Percentiles rank a stretch among this genome's conserved stretches.
These are phyloP conservation scores for Hypocreales sp. DNA, from an alignment of 2,329 filamentous ascomycete species.

Conservation along the genomic window DNA sequence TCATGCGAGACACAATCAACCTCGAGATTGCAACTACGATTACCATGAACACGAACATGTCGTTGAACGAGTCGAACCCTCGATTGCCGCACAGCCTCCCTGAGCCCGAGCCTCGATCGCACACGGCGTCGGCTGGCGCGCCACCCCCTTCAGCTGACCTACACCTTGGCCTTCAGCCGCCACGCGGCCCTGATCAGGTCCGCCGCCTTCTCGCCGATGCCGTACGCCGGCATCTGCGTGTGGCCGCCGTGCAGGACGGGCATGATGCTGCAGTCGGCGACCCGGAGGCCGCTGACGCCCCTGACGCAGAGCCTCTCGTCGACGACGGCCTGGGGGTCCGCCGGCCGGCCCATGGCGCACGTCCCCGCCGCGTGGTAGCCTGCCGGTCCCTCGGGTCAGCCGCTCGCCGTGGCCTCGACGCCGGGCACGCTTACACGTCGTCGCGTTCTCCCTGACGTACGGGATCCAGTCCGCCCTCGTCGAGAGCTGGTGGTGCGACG, in stretches of 20 bases:
- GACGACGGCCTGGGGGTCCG: slow-evolving; percentile 20
- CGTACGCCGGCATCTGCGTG: slow-evolving; percentile 35
- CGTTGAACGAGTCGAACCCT: too few species aligned
- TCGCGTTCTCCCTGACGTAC: slow-evolving; percentile 41
- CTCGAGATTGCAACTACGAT: too few species aligned
- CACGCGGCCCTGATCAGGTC: slow-evolving; percentile 7
- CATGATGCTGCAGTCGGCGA: slow-evolving; percentile 34
- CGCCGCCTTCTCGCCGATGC: slow-evolving; percentile 31
- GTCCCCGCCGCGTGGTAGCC: slow-evolving; percentile 43
- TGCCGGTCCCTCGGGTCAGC: too few species aligned
- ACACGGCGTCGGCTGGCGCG: too few species aligned
- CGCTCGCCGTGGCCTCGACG: too few species aligned
- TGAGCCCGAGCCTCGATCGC: too few species aligned
- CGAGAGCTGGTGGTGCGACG: slow-evolving; percentile 34
- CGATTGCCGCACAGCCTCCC: too few species aligned
- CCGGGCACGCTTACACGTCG: slow-evolving; percentile 40
- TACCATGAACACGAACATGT: too few species aligned
- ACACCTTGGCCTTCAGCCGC: too few species aligned
- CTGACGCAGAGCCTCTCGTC: slow-evolving; percentile 32
- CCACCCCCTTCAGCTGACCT: too few species aligned
- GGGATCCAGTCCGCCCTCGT: slow-evolving; percentile 41
- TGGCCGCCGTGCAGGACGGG: slow-evolving; percentile 27
- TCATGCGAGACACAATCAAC: too few species aligned
- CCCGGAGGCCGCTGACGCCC: slow-evolving; percentile 31
- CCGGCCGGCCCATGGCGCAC: slow-evolving; percentile 35